Percentiles rank a stretch among this genome's conserved stretches.
phyloP scores from a whole-genome alignment of 495 filamentous ascomycete genomes.

The Bombardia bombarda region DNA sequence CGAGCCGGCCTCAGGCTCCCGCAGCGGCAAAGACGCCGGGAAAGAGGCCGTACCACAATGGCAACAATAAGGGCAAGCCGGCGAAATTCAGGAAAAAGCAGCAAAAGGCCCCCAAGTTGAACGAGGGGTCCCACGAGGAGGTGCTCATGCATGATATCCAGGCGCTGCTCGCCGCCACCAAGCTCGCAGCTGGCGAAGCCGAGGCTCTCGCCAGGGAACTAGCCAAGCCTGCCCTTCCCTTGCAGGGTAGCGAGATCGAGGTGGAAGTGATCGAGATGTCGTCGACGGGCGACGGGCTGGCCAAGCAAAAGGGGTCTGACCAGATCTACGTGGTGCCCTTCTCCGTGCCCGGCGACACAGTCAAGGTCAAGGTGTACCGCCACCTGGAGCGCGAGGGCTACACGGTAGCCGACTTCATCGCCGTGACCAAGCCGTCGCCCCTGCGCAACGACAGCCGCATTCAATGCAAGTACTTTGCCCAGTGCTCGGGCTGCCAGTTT shows the following conservation, averaged over 20 bases:
- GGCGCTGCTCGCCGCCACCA: constrained; percentile 49
- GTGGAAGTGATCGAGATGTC: constrained; percentile 68
- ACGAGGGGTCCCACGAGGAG: constrained; percentile 55
- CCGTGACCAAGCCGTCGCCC: constrained; percentile 62
- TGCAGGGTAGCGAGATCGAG: constrained; percentile 66
- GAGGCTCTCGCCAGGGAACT: constrained; percentile 20
- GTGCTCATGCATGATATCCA: constrained; percentile 66
- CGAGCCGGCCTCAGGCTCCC: neutral
- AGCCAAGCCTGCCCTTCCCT: constrained; percentile 42
- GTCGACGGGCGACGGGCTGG: constrained; percentile 87
- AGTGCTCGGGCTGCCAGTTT: constrained; percentile 90
- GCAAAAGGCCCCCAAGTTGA: constrained; percentile 9
- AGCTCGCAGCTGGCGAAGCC: constrained; percentile 16
- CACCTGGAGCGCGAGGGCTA: constrained; percentile 55
- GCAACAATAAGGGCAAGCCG: neutral
- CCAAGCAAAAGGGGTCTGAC: constrained; percentile 50
- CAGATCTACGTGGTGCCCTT: constrained; percentile 90
- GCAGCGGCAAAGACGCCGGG: no score
- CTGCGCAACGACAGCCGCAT: constrained; percentile 70
- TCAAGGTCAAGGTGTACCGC: constrained; percentile 68
- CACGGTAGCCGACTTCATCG: constrained; percentile 71
- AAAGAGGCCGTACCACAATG: neutral
- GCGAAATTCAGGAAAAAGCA: constrained; percentile 9
- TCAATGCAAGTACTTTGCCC: constrained; percentile 75
- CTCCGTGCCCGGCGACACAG: constrained; percentile 69